Percentiles rank a stretch among this genome's conserved stretches.
Conservation (phyloP, 306 rosid genomes). For the Trifolium subterraneum region DNA sequence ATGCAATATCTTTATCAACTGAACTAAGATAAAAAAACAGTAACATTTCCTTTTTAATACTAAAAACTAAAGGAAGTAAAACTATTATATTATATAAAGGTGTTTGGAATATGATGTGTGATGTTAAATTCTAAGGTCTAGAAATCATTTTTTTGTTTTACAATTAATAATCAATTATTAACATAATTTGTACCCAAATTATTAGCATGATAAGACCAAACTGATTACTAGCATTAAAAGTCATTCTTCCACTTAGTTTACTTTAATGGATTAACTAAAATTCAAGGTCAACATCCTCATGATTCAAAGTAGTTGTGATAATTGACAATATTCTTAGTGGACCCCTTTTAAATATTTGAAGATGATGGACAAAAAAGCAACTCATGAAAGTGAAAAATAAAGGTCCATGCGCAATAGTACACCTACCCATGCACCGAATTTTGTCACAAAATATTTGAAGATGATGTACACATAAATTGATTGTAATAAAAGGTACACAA, state of each 20-base stretch:
- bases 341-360: conserved; percentile 32
- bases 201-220: conserved; percentile 24
- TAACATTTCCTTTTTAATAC: no score
- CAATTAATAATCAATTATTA: not conserved
- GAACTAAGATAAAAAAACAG: no score
- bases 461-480: no score
- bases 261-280: conserved; percentile 31
- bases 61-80: no score
- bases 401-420: conserved; percentile 47
- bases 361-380: conserved; percentile 42
- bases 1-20: no score
- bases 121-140: no score
- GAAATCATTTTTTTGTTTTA: not conserved
- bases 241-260: conserved; percentile 12
- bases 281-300: conserved; percentile 52
- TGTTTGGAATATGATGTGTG: no score
- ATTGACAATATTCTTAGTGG: conserved; percentile 45
- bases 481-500: not conserved
- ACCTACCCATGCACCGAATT: conserved; percentile 45
- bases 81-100: no score
- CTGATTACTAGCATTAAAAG: conserved; percentile 27
- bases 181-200: not conserved
- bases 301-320: conserved; percentile 40
- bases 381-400: conserved; percentile 42
- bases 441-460: conserved; percentile 2